Conservation (phyloP, 1,139 yeast species). For the Eremothecium coryli region DNA sequence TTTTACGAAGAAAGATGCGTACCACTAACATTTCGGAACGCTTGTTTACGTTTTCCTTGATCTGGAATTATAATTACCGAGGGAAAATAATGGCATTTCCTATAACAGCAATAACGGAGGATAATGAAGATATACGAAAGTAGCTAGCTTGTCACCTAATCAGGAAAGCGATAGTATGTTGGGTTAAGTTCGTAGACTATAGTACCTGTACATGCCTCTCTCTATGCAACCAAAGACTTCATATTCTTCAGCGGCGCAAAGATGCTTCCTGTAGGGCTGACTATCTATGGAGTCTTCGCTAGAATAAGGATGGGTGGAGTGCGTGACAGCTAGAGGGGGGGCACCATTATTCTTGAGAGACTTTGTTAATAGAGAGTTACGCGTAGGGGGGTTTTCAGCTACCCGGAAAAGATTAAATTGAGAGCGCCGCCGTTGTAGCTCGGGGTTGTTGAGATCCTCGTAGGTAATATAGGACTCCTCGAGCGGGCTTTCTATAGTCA, state of each 20-base stretch:
- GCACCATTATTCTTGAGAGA: conserved; percentile 2
- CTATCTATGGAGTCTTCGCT: conserved; percentile 6
- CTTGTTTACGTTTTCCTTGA: too few relatives aligned
- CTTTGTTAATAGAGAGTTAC: conserved; percentile 2
- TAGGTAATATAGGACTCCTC: conserved; percentile 24
- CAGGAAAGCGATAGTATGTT: too few relatives aligned
- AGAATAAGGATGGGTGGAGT: neutral
- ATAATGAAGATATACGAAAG: too few relatives aligned
- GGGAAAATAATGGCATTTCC: too few relatives aligned
- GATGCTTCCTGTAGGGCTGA: conserved; percentile 21
- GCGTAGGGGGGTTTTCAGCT: neutral
- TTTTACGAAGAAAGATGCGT: too few relatives aligned
- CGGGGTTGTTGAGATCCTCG: conserved; percentile 26
- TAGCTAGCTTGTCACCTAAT: too few relatives aligned
- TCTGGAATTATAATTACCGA: too few relatives aligned
- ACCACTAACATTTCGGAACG: too few relatives aligned
- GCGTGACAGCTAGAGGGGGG: too few relatives aligned
- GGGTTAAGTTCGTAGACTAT: conserved; percentile 35
- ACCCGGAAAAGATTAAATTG: conserved; percentile 19
- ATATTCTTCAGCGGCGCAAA: conserved; percentile 34
- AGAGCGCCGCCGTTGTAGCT: conserved; percentile 28
- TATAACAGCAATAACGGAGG: too few relatives aligned
- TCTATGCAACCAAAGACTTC: conserved; percentile 61
- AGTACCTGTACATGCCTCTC: conserved; percentile 65
- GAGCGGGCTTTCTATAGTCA: conserved; percentile 3